A percentile compares a stretch with the other conserved stretches of the same genome.
phyloP scores from a whole-genome alignment of 495 filamentous ascomycete genomes.

The Elasticomyces elasticus region DNA sequence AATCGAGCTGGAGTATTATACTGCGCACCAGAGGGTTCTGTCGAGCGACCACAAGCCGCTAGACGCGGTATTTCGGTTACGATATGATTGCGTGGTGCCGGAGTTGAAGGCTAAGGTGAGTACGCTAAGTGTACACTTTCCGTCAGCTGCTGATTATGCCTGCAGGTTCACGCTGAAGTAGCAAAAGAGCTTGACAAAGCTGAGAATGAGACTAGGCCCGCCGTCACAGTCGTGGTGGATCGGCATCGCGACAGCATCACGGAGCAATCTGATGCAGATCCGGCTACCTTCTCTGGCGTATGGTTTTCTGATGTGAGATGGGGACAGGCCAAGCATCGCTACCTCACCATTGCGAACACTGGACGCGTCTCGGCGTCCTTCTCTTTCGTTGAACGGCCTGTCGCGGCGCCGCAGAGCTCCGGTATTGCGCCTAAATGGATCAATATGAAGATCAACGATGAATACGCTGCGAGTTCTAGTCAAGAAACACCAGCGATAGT shows the following conservation, averaged over 20 bases:
- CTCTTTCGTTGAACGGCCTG: conserved; percentile 59
- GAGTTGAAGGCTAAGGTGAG: conserved; percentile 65
- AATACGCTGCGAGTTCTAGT: conserved; percentile 31
- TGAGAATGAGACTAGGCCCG: conserved; percentile 85
- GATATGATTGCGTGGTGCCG: conserved; percentile 74
- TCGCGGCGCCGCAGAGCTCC: conserved; percentile 8
- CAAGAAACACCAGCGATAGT: conserved; percentile 34
- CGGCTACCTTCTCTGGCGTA: conserved; percentile 43
- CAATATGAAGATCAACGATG: conserved; percentile 47
- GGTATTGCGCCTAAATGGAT: conserved; percentile 53
- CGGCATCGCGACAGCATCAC: conserved; percentile 28
- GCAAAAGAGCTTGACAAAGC: conserved; percentile 78
- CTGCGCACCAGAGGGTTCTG: conserved; percentile 74
- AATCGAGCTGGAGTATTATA: conserved; percentile 65
- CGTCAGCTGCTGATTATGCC: neutral
- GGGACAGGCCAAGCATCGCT: conserved; percentile 51
- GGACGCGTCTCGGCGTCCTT: conserved; percentile 67
- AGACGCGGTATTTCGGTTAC: conserved; percentile 65
- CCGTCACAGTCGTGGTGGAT: conserved; percentile 76
- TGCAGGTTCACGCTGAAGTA: conserved; percentile 58
- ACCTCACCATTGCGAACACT: conserved; percentile 83
- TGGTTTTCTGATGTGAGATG: conserved; percentile 68
- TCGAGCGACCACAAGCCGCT: conserved; percentile 97
- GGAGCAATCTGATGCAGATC: conserved; percentile 23
- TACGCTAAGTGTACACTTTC: neutral